A percentile compares a stretch with the other conserved stretches of the same genome.
Evolutionary conservation across 371 early-diverging fungal species (phyloP).

Genomic region (Rhizopus sp.): DNA sequence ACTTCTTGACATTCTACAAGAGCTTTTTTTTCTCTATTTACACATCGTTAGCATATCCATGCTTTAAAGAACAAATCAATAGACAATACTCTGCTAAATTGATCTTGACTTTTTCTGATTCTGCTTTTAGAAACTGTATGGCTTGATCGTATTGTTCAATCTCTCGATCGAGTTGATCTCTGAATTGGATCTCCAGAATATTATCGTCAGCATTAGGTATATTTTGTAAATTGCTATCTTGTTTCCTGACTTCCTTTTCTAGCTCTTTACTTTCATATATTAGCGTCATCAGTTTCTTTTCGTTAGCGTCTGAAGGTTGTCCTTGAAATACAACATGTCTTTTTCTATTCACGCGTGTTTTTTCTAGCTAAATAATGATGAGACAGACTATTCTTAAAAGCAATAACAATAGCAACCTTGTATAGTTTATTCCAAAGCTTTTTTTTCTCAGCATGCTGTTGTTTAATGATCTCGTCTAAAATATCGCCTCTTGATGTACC

Average conservation of each 20-base stretch:
- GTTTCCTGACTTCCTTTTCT: conserved; percentile 4
- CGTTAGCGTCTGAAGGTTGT: background rate
- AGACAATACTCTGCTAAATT: background rate
- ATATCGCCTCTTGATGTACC: conserved; percentile 24
- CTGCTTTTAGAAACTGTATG: conserved; percentile 16
- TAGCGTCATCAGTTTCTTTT: conserved; percentile 8
- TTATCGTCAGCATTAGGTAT: conserved; percentile 12
- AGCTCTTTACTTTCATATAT: conserved; percentile 14
- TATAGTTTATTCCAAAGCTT: conserved; percentile 36
- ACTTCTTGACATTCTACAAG: conserved; percentile 29
- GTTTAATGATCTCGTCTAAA: conserved; percentile 25
- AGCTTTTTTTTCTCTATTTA: conserved; percentile 17
- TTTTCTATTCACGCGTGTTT: background rate
- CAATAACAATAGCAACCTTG: conserved; percentile 16
- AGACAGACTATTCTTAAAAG: background rate
- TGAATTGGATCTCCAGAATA: conserved; percentile 27
- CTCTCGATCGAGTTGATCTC: conserved; percentile 24
- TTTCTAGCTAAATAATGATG: conserved; percentile 13
- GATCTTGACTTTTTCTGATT: conserved; percentile 10
- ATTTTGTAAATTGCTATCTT: conserved; percentile 6
- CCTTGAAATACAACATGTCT: conserved; percentile 13
- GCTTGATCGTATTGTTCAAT: conserved; percentile 19
- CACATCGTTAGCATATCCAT: background rate
- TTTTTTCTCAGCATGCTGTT: conserved; percentile 30
- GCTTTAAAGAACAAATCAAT: background rate